phyloP scores from a whole-genome alignment of 2,329 filamentous ascomycete species.

The Cladosporium austrohemisphaericum region DNA sequence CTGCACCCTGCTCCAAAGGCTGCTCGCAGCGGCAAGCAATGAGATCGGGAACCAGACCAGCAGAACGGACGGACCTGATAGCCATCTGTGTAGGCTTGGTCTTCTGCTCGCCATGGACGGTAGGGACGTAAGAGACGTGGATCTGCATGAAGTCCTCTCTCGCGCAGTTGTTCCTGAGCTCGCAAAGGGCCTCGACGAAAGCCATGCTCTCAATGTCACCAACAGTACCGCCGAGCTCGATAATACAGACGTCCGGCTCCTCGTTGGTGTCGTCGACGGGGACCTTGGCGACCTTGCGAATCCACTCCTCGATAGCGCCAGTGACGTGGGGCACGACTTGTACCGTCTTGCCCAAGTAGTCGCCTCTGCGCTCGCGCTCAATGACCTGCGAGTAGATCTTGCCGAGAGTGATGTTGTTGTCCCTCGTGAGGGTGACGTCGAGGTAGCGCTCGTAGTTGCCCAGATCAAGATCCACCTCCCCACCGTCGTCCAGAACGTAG shows the following conservation, averaged over 20 bases:
- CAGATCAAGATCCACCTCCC: conserved; percentile 70
- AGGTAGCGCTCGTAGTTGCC: conserved; percentile 80
- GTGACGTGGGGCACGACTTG: conserved; percentile 93
- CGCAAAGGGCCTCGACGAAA: conserved; percentile 81
- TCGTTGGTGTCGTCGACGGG: conserved; percentile 81
- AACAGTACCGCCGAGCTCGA: conserved; percentile 66
- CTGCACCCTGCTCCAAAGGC: conserved; percentile 67
- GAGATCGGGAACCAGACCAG: conserved; percentile 61
- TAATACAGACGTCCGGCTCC: conserved; percentile 88
- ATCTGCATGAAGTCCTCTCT: conserved; percentile 83
- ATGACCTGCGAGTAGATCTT: conserved; percentile 93
- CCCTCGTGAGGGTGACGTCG: conserved; percentile 72
- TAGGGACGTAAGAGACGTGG: conserved; percentile 82
- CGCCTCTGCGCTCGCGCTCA: conserved; percentile 64
- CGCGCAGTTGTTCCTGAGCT: conserved; percentile 69
- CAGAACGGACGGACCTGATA: conserved; percentile 77
- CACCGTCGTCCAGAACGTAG: conserved; percentile 81
- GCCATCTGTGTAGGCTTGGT: conserved; percentile 95
- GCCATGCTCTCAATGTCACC: conserved; percentile 84
- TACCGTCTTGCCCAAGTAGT: conserved; percentile 86
- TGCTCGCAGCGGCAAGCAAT: conserved; percentile 90
- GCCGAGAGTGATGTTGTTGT: conserved; percentile 96
- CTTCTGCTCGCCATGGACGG: conserved; percentile 77
- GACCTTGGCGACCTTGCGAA: conserved; percentile 77
- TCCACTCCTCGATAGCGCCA: conserved; percentile 88